A percentile compares a stretch with the other conserved stretches of the same genome.
Conservation (phyloP, 257 asterid species). For the Solanum piurae region DNA sequence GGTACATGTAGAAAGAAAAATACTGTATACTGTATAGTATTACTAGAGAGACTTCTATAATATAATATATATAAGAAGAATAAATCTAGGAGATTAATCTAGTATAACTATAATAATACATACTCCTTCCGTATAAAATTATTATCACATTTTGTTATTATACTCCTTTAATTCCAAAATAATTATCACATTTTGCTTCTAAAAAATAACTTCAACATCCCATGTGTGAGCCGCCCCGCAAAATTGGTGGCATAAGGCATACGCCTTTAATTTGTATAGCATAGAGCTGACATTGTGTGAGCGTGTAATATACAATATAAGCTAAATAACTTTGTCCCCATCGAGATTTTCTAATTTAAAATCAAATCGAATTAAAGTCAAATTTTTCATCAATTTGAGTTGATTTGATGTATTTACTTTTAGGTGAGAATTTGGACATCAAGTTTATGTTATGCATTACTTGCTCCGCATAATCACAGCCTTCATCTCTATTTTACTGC, state of each 20-base stretch:
- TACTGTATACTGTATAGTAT: not conserved
- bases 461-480: no score
- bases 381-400: not conserved
- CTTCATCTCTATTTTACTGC: no score
- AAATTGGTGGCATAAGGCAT: not conserved
- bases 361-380: not conserved
- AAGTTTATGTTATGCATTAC: no score
- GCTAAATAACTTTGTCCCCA: not conserved
- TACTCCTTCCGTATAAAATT: not conserved
- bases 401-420: not conserved
- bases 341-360: not conserved
- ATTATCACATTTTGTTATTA: not conserved
- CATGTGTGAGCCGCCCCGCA: not conserved
- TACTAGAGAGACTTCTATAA: no score
- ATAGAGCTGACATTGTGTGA: not conserved
- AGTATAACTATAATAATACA: not conserved
- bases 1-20: not conserved
- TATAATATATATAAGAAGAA: not conserved
- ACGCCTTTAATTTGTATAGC: not conserved
- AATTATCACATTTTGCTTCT: not conserved
- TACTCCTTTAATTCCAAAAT: no score
- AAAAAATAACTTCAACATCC: not conserved
- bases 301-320: not conserved
- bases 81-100: not conserved
- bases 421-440: not conserved